These are phyloP conservation scores for Arthroderma uncinatum DNA, from an alignment of 2,329 filamentous ascomycete genomes.

Conservation along the genomic window DNA sequence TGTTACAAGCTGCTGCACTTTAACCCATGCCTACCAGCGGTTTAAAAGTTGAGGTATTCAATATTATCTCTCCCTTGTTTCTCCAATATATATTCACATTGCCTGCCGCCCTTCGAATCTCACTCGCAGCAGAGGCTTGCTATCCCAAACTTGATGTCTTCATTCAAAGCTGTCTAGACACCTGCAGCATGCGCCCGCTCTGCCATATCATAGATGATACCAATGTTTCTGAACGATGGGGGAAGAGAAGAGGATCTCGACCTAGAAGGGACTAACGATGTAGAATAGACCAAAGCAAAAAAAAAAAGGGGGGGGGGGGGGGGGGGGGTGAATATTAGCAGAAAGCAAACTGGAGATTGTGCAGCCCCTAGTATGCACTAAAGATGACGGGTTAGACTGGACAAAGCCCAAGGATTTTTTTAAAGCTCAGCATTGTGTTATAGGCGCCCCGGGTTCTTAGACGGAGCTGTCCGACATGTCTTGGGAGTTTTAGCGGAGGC, in stretches of 20 bases:
- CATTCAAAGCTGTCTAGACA: slow-evolving; percentile 23
- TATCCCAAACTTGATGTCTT: slow-evolving; percentile 22
- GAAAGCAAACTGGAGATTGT: too few species aligned
- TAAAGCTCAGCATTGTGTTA: slow-evolving; percentile 21
- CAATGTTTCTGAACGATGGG: slow-evolving; percentile 24
- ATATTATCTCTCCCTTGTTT: slow-evolving; percentile 7
- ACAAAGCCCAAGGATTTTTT: slow-evolving; percentile 21
- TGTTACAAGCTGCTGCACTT: slow-evolving; percentile 19
- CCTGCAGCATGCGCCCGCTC: slow-evolving; percentile 19
- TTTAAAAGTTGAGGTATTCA: slow-evolving; percentile 22
- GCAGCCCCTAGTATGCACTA: too few species aligned
- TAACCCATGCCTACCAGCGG: slow-evolving; percentile 21
- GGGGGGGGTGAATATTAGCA: slow-evolving; percentile 11
- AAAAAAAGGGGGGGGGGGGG: slow-evolving; percentile 14
- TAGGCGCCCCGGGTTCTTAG: slow-evolving; percentile 21
- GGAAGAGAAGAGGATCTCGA: slow-evolving; percentile 18
- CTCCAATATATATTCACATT: slow-evolving; percentile 11
- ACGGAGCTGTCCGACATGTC: slow-evolving; percentile 17
- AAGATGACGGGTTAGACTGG: slow-evolving; percentile 18
- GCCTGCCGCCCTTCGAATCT: slow-evolving; percentile 19
- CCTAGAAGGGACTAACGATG: slow-evolving; percentile 20
- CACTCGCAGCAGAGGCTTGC: slow-evolving; percentile 22
- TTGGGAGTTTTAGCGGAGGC: slow-evolving; percentile 6
- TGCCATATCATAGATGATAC: slow-evolving; percentile 23
- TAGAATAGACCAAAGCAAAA: slow-evolving; percentile 21